A percentile compares a stretch with the other conserved stretches of the same genome.
phyloP scores from a whole-genome alignment of 116 monocot genomes.

The Zostera marina region DNA sequence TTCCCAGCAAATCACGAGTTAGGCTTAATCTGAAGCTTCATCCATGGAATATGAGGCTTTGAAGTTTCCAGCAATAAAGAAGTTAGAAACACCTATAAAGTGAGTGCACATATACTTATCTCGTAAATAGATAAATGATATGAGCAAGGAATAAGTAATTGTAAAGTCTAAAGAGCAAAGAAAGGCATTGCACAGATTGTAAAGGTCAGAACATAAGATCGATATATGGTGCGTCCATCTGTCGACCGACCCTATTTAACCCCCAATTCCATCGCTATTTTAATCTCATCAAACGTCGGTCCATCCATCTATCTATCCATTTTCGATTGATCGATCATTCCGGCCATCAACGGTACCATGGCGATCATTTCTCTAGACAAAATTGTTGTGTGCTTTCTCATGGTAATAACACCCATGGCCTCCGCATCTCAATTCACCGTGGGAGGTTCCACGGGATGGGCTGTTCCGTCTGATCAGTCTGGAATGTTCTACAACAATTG shows the following conservation, averaged over 20 bases:
- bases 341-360: too few species aligned
- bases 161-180: slow-evolving; percentile 1
- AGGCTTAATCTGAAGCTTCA: background rate
- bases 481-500: slow-evolving; percentile 40
- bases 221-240: too few species aligned
- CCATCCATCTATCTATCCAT: too few species aligned
- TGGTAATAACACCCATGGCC: slow-evolving; percentile 22
- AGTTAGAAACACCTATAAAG: background rate
- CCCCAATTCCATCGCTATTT: background rate
- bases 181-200: slow-evolving; percentile 4
- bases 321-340: too few species aligned
- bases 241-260: slow-evolving; percentile 14
- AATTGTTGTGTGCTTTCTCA: slow-evolving; percentile 1
- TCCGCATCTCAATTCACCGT: slow-evolving; percentile 49
- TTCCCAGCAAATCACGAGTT: too few species aligned
- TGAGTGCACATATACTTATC: slow-evolving; percentile 1
- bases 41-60: slow-evolving; percentile 13
- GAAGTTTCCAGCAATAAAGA: background rate
- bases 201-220: slow-evolving; percentile 1
- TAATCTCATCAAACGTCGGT: background rate
- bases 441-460: slow-evolving; percentile 47
- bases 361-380: background rate
- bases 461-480: slow-evolving; percentile 24
- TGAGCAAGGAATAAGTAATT: background rate
- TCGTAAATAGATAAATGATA: background rate